Evolutionary conservation across 1,139 yeast genomes (phyloP), one percentile per base, ranked within the genome.

Genomic region (Kodamaea alishanica): DNA sequence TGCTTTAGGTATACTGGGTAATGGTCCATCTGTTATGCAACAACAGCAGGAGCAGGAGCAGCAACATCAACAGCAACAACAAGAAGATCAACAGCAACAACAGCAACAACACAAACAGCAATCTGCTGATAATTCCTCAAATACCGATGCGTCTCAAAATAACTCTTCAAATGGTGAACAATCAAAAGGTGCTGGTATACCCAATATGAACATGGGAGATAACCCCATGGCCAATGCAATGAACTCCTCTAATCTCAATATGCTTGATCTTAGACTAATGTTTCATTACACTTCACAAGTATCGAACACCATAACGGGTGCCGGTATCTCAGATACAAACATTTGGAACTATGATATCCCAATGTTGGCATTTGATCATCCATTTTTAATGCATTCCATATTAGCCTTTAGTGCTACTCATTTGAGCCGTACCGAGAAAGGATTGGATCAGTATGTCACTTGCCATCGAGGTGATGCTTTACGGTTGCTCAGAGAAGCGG

Each of bases 331-430:
- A 12, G 95, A 85, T 49, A 81, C 86, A 26, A 78, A 83, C 48
- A 84, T 90, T 28, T 90, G 97, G 97, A 79, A 81, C 40, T 78
- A 77, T 37, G 95, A 87, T 51, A 87, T 90, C 11, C 96, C 97
- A 1, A 78, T 81, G 69, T 67, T 90, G 44, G 96, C 97, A 6
- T 88, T 90, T 61, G 79, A 84, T 43, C 83, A 83, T 58, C 96
- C 96, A 11, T 89, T 87, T 52, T 67, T 90, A 48, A 89, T 90
- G 97, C 97, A 90, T 60, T 81, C 95, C 1, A 72, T 90, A 3
- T 66, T 90, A 40, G 95, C 96, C 10, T 86, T 90, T 52, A 81
- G 95, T 45, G 97, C 97, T 2, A 87, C 97, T 0, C 97, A 90
- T 62, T 65, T 90, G 36, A 80, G 94, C 6, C 67, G 95, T 47